Evolutionary conservation across 2,329 filamentous ascomycete species (phyloP), one percentile per base, ranked within the genome.

Genomic region (Apiospora koreana): DNA sequence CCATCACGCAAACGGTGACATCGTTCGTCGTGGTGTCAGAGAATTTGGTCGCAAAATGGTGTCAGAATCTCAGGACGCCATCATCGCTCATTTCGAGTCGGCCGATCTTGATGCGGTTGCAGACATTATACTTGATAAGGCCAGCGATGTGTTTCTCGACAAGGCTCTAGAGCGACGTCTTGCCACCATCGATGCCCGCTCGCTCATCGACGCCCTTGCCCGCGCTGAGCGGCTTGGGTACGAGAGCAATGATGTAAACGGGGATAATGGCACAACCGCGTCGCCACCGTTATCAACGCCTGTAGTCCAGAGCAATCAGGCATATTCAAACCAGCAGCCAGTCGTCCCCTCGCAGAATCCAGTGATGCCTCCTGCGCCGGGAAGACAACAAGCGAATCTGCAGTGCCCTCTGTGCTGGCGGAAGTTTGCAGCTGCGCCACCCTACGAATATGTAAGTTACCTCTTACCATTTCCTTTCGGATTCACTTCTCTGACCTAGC

Each of bases 181-280:
- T 3, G 81, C 82, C 64, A 87, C 86, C 1, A 89, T 90, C 68
- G 83, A 84, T 12, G 87, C 86, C 0, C 83, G 86, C 35, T 82
- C 84, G 18, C 82, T 90, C 3, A 85, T 90, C 68, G 89, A 89
- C 70, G 86, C 87, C 18, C 81, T 90, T 25, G 87, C 87, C 1
- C 81, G 84, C 45, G 87, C 87, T 1, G 86, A 88, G 73, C 86
- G 88, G 2, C 82, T 90, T 0, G 88, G 88, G 2, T 90, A 89
- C 69, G 84, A 88, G 67, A 54, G 45, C 66, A 54, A 9, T 10
- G 43, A 68, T 2, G 66, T 21, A 21, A 23, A 68, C 14, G 35
- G 45, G 1, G 35, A 68, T 12, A 31, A 69, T 23, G 65, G 25
- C 9, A 42, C 67, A 18, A 23, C 50, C 6, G 14, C 54, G 31